Conservation (phyloP, 257 asterid species). For the Salvia splendens region DNA sequence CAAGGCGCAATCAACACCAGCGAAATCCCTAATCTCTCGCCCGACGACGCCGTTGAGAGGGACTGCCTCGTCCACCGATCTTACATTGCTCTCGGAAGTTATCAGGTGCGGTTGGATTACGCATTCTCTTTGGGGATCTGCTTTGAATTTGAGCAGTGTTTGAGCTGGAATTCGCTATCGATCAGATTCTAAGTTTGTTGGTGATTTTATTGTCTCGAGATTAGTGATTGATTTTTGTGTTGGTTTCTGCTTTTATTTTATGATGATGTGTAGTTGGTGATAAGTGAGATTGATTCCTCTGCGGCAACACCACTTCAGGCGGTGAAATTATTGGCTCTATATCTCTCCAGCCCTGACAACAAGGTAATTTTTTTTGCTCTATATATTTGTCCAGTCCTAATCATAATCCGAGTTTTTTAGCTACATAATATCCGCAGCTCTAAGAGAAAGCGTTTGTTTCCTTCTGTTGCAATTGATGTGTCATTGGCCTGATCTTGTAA, state of each 20-base stretch:
- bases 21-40: constrained; percentile 79
- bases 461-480: background rate
- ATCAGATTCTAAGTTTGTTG: constrained; percentile 11
- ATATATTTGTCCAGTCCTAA: no score
- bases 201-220: background rate
- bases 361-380: constrained; percentile 46
- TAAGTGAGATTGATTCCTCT: constrained; percentile 85
- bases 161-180: constrained; percentile 24
- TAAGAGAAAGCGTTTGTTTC: background rate
- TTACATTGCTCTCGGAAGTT: constrained; percentile 85
- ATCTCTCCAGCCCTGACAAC: constrained; percentile 66
- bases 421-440: no score
- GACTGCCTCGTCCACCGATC: constrained; percentile 83
- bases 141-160: constrained; percentile 17
- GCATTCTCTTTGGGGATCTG: constrained; percentile 31
- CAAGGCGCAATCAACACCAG: constrained; percentile 98
- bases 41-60: constrained; percentile 77
- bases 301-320: constrained; percentile 99
- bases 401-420: no score
- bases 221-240: background rate
- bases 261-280: constrained; percentile 59
- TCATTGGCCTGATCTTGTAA: constrained; percentile 6
- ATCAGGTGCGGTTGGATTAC: constrained; percentile 51
- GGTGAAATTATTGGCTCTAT: constrained; percentile 82
- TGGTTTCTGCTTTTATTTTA: constrained; percentile 11